Conservation (phyloP, 495 filamentous ascomycete species). For the Aspergillus steynii region DNA sequence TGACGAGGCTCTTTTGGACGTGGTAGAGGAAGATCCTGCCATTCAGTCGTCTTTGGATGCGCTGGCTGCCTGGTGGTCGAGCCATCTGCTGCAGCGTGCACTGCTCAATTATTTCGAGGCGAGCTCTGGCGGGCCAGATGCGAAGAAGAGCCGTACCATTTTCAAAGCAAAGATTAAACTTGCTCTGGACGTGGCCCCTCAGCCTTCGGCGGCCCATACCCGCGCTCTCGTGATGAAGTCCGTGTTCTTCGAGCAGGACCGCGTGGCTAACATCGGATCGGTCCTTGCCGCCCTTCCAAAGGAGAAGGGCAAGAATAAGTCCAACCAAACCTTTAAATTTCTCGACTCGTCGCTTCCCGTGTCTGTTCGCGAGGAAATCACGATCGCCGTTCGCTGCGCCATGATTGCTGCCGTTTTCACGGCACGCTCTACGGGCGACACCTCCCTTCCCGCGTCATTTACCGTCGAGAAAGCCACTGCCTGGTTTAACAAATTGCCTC, state of each 20-base stretch:
- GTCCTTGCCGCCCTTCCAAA: constrained; percentile 51
- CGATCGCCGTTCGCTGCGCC: constrained; percentile 73
- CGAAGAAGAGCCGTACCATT: constrained; percentile 38
- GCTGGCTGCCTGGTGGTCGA: constrained; percentile 88
- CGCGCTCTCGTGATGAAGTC: constrained; percentile 74
- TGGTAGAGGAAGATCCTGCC: constrained; percentile 81
- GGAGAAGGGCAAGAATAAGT: constrained; percentile 35
- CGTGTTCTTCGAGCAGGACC: constrained; percentile 46
- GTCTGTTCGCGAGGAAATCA: constrained; percentile 62
- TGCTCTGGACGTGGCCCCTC: constrained; percentile 74
- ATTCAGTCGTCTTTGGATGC: constrained; percentile 89
- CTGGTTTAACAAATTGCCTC: constrained; percentile 47
- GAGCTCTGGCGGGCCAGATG: constrained; percentile 41
- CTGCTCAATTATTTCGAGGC: constrained; percentile 62
- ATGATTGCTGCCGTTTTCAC: constrained; percentile 73
- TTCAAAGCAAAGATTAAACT: constrained; percentile 63
- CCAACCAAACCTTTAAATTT: constrained; percentile 38
- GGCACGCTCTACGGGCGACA: constrained; percentile 36
- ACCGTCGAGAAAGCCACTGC: constrained; percentile 44
- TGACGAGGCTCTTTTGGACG: constrained; percentile 71
- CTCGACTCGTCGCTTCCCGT: constrained; percentile 49
- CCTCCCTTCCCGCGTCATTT: constrained; percentile 35
- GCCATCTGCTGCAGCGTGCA: constrained; percentile 67
- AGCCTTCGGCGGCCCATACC: constrained; percentile 70
- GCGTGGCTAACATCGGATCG: constrained; percentile 48